phyloP scores from a whole-genome alignment of 176 grass and related monocot genomes.

The Thalia dealbata region DNA sequence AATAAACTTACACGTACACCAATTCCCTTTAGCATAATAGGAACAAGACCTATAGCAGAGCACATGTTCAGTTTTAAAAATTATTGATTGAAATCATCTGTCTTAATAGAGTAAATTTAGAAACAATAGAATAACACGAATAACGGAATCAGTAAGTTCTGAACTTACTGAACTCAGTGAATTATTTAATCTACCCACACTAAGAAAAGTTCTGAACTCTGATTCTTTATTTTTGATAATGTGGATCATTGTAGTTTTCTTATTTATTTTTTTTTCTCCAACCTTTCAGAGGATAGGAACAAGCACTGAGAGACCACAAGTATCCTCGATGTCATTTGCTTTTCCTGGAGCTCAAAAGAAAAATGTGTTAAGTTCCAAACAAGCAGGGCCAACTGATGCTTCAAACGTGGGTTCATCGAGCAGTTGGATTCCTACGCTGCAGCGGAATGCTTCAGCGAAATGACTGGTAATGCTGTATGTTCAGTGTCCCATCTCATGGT shows the following conservation, averaged over 20 bases:
- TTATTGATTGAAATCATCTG: no score
- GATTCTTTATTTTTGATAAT: neutral
- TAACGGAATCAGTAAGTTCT: no score
- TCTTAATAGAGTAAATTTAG: no score
- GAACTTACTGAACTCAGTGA: no score
- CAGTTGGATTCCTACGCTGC: slow-evolving; percentile 43
- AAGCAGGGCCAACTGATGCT: slow-evolving; percentile 29
- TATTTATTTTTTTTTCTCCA: slow-evolving; percentile 3
- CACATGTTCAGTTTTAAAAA: no score
- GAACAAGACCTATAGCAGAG: no score
- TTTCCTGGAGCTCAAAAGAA: slow-evolving; percentile 37
- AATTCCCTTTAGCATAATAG: no score
- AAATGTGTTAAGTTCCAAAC: slow-evolving; percentile 39
- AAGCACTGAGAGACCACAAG: slow-evolving; percentile 28
- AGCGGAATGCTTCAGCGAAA: slow-evolving; percentile 51
- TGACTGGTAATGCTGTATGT: slow-evolving; percentile 33
- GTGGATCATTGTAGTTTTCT: neutral
- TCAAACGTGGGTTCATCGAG: slow-evolving; percentile 38
- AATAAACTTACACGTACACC: no score
- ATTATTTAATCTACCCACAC: neutral
- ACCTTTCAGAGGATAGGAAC: slow-evolving; percentile 32
- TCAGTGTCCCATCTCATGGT: neutral
- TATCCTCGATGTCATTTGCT: slow-evolving; percentile 21
- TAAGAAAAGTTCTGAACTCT: neutral
- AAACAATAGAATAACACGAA: no score